Evolutionary conservation across 2,329 filamentous ascomycete species (phyloP), one percentile per base, ranked within the genome.

Genomic region (Mycosphaerella sp.): DNA sequence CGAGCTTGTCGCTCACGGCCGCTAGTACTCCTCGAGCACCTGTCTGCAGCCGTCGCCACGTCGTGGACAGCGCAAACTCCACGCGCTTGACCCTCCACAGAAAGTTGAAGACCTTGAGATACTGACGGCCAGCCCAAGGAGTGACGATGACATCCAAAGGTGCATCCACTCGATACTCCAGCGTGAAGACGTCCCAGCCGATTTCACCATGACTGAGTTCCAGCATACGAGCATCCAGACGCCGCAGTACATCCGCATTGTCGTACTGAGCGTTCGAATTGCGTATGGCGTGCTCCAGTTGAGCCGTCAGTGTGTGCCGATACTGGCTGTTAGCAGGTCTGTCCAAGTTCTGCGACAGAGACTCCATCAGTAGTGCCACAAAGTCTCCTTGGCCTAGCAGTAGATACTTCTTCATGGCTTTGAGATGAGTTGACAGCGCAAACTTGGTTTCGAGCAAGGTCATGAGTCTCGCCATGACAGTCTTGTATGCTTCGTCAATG

Each of bases 21-120:
- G 86, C 85, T 6, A 98, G 79, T 0, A 97, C 89, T n/a, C 91
- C 89, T 54, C 93, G 81, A 3, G 90, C 83, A 40, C 93, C 93
- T 0, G 93, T 98, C 83, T 96, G 97, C 70, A 87, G 95, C 59
- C 90, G 86, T 51, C 93, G 84, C 90, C 93, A 98, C 36, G 89
- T 93, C 10, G 86, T 89, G 4, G 86, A 81, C 1, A 98, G 79
- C 0, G 88, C 90, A 64, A 97, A 98, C 65, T 98, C 93, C 45
- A 98, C 93, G 25, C 93, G 85, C 72, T 98, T 98, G 65, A 98
- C 89, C 56, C 93, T 85, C 91, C 93, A 98, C 2, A 98, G 79
- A 66, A 98, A 96, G 71, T 98, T 98, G 79, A 98, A 98, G 8
- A 98, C 89, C 67, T 97, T 97, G 62, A 98, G 84, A 67, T 98